phyloP scores from a whole-genome alignment of 192 early-diverging fungal genomes.

The Chytriomyces confervae region DNA sequence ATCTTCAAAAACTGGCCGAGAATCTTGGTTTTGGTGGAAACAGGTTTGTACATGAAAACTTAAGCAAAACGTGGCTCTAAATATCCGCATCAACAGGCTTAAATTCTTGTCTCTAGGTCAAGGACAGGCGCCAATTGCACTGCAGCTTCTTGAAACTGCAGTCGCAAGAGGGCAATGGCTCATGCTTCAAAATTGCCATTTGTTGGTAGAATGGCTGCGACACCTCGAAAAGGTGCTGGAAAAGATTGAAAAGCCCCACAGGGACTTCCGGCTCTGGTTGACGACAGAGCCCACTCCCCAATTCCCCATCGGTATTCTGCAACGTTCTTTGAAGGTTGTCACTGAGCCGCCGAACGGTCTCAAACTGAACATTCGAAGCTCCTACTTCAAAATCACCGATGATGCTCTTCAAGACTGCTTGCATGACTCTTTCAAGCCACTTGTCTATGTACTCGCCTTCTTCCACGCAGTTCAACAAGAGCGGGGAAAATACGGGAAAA shows the following conservation, averaged over 20 bases:
- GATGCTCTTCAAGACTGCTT: slow-evolving; percentile 60
- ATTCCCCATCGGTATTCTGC: slow-evolving; percentile 69
- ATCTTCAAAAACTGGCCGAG: slow-evolving; percentile 67
- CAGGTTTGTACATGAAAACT: background rate
- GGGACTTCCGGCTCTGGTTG: slow-evolving; percentile 66
- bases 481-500: slow-evolving; percentile 68
- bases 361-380: slow-evolving; percentile 63
- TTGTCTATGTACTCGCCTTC: slow-evolving; percentile 65
- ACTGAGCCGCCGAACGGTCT: slow-evolving; percentile 69
- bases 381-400: slow-evolving; percentile 64
- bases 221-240: slow-evolving; percentile 64
- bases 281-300: slow-evolving; percentile 64
- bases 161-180: slow-evolving; percentile 67
- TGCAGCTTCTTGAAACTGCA: slow-evolving; percentile 67
- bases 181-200: slow-evolving; percentile 69
- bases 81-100: slow-evolving; percentile 36
- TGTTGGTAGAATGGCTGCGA: slow-evolving; percentile 62
- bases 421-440: slow-evolving; percentile 60
- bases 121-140: slow-evolving; percentile 66
- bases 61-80: background rate
- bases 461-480: slow-evolving; percentile 71
- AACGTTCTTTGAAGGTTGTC: slow-evolving; percentile 67
- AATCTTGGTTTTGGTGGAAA: slow-evolving; percentile 63
- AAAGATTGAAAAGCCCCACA: slow-evolving; percentile 69
- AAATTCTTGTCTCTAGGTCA: slow-evolving; percentile 70